Conservation (phyloP, 495 filamentous ascomycete genomes). For the Diplogelasinospora grovesii region DNA sequence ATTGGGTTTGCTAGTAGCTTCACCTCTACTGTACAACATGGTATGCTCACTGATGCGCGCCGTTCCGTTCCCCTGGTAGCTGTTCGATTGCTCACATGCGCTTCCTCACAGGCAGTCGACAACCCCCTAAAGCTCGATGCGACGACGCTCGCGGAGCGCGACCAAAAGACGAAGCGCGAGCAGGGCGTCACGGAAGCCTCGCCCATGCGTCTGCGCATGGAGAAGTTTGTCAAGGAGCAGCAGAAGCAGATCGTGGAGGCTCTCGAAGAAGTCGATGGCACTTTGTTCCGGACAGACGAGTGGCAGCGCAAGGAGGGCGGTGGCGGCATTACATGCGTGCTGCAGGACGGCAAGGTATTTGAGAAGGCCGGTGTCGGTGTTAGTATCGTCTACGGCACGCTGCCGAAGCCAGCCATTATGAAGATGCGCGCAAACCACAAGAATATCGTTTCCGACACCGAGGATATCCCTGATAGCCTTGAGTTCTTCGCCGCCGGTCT, state of each 20-base stretch:
- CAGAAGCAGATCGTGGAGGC: slow-evolving; percentile 79
- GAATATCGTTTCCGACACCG: slow-evolving; percentile 62
- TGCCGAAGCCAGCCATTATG: slow-evolving; percentile 78
- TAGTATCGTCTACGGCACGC: slow-evolving; percentile 85
- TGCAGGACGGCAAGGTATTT: slow-evolving; percentile 94
- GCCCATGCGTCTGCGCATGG: slow-evolving; percentile 97
- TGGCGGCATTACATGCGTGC: slow-evolving; percentile 80
- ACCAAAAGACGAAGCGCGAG: slow-evolving; percentile 59
- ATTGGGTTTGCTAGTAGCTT: slow-evolving; percentile 17
- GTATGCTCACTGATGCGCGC: slow-evolving; percentile 21
- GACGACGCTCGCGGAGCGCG: slow-evolving; percentile 63
- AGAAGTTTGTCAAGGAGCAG: slow-evolving; percentile 85
- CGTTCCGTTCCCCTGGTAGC: neutral
- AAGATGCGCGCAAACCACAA: slow-evolving; percentile 97
- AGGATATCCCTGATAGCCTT: slow-evolving; percentile 57
- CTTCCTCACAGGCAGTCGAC: slow-evolving; percentile 27
- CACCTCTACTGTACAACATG: slow-evolving; percentile 26
- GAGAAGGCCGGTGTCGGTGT: slow-evolving; percentile 98
- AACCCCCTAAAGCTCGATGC: slow-evolving; percentile 35
- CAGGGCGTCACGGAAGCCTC: slow-evolving; percentile 60
- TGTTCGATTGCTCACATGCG: too few species aligned
- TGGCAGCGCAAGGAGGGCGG: slow-evolving; percentile 82
- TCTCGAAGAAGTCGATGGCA: slow-evolving; percentile 75
- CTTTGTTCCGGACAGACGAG: slow-evolving; percentile 70
- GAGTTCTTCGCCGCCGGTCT: slow-evolving; percentile 94